Conservation (phyloP, 306 rosid species). For the Gastrolobium villosum region DNA sequence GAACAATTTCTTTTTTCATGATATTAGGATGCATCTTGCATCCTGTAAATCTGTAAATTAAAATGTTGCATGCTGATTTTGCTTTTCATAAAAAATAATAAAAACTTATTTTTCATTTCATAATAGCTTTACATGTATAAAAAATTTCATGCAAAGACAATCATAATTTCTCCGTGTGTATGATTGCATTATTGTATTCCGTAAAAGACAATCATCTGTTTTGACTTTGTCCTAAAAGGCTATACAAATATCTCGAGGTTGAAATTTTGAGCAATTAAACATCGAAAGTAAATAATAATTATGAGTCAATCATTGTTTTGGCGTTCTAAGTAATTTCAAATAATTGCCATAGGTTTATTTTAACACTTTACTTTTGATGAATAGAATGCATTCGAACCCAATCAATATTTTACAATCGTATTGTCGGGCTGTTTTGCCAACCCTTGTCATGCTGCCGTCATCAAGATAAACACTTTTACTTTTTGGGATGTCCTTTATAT, state of each 20-base stretch:
- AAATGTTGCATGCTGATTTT: too few species aligned
- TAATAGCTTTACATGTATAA: too few species aligned
- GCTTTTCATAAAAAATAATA: too few species aligned
- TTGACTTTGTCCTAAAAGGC: constrained; percentile 6
- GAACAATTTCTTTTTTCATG: too few species aligned
- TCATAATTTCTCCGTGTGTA: too few species aligned
- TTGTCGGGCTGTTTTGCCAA: too few species aligned
- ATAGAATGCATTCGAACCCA: not conserved
- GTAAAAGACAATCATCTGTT: not conserved
- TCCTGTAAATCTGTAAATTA: too few species aligned
- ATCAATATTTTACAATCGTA: not conserved
- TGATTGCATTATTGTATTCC: too few species aligned
- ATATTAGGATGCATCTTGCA: too few species aligned
- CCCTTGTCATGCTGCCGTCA: too few species aligned
- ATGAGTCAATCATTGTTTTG: constrained; percentile 17
- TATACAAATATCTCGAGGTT: not conserved
- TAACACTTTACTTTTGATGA: constrained; percentile 11
- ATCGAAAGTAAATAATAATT: not conserved
- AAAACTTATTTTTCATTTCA: too few species aligned
- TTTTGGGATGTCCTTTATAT: constrained; percentile 10
- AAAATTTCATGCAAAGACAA: too few species aligned
- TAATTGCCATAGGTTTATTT: constrained; percentile 27
- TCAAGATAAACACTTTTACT: constrained; percentile 36
- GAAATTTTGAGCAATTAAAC: not conserved
- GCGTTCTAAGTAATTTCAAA: constrained; percentile 15